phyloP scores from a whole-genome alignment of 2,329 filamentous ascomycete species.

The Pseudogymnoascus sp. region DNA sequence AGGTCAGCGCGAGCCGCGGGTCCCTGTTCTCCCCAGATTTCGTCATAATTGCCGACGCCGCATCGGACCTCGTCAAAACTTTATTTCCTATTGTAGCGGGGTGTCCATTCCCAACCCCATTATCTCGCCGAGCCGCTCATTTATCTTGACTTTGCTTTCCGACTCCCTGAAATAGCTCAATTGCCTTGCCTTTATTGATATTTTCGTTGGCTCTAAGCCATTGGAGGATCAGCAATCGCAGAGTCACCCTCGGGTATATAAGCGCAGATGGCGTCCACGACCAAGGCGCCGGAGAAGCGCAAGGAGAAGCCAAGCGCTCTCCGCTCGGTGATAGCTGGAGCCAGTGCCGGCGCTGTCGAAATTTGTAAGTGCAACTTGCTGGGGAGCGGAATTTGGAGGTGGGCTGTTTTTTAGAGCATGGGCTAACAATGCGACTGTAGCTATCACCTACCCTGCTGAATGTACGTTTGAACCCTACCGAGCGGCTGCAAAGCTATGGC shows the following conservation, averaged over 20 bases:
- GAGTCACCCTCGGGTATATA: neutral
- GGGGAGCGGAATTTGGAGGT: neutral
- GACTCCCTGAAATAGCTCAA: neutral
- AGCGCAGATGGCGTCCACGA: neutral
- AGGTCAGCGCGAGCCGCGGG: conserved; percentile 1
- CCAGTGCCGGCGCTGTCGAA: conserved; percentile 88
- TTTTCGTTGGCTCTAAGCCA: conserved; percentile 2
- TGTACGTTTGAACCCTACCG: conserved; percentile 47
- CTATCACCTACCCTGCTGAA: conserved; percentile 91
- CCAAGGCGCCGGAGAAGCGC: conserved; percentile 28
- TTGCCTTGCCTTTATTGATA: neutral
- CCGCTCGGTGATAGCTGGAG: conserved; percentile 85
- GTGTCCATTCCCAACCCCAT: neutral
- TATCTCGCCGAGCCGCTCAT: neutral
- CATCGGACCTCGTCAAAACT: conserved; percentile 8
- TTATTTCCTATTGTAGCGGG: neutral
- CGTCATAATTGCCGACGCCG: conserved; percentile 6
- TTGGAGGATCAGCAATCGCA: conserved; percentile 4
- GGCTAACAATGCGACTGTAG: conserved; percentile 30
- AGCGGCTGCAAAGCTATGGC: neutral
- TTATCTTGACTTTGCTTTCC: neutral
- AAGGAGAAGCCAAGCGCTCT: conserved; percentile 62
- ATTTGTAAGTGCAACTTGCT: conserved; percentile 53
- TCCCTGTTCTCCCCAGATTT: conserved; percentile 3
- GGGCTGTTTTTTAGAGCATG: conserved; percentile 25